Percentiles rank a stretch among this genome's conserved stretches.
Evolutionary conservation across 176 grass and related monocot genomes (phyloP).

Genomic region (Otatea glauca): DNA sequence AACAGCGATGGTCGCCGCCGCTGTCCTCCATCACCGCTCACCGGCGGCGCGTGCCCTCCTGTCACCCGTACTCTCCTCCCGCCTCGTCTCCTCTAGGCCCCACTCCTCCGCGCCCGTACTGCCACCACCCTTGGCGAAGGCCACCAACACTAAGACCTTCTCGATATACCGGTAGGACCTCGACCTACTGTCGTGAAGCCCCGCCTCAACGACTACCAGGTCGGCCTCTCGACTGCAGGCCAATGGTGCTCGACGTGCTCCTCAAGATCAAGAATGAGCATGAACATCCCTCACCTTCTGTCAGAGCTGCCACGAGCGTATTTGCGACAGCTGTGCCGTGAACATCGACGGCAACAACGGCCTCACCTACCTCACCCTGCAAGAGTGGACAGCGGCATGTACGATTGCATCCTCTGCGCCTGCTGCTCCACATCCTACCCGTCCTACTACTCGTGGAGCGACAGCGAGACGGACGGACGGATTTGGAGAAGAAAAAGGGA

Average conservation of each 20-base stretch:
- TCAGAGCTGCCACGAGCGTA: slow-evolving; percentile 80
- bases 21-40: slow-evolving; percentile 47
- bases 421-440: slow-evolving; percentile 84
- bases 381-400: slow-evolving; percentile 57
- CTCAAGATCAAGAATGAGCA: slow-evolving; percentile 94
- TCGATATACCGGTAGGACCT: slow-evolving; percentile 91
- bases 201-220: slow-evolving; percentile 74
- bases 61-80: slow-evolving; percentile 52
- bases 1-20: slow-evolving; percentile 50
- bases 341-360: slow-evolving; percentile 85
- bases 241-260: slow-evolving; percentile 75
- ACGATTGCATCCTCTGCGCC: slow-evolving; percentile 87
- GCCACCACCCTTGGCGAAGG: slow-evolving; percentile 11
- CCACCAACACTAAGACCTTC: slow-evolving; percentile 66
- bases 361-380: slow-evolving; percentile 85
- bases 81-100: slow-evolving; percentile 64
- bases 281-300: slow-evolving; percentile 91
- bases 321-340: slow-evolving; percentile 89
- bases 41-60: slow-evolving; percentile 49
- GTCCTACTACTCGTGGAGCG: slow-evolving; percentile 49
- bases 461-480: too few relatives aligned
- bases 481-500: too few relatives aligned
- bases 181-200: slow-evolving; percentile 74
- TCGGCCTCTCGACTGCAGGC: slow-evolving; percentile 74
- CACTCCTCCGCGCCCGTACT: slow-evolving; percentile 66